Evolutionary conservation across 768 basidiomycete genomes (phyloP), one percentile per base, ranked within the genome.

Genomic region (Calocybe gangraenosa): DNA sequence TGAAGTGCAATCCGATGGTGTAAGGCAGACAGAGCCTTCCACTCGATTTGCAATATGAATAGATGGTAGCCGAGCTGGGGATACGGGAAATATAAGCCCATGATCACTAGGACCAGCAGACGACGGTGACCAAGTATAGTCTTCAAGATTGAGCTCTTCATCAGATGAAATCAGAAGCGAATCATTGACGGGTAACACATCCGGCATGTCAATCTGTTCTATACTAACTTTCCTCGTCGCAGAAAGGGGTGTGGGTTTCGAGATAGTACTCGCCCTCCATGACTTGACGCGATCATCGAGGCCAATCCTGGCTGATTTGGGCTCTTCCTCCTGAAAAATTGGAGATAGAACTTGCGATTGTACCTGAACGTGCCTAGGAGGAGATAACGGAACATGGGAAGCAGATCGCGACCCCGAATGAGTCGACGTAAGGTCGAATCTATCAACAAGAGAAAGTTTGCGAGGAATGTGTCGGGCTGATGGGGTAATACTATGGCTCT

Each of bases 101-200:
- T 63, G 61, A 39, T 72, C 73, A 23, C 64, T 65, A 17, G 86
- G 87, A n/a, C 87, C 86, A 2, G 63, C 61, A 6, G 86, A 87
- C 7, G 83, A 81, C 19, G 78, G 69, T 7, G 84, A 85, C 81
- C 84, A 89, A 7, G 71, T 57, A 55, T 75, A 89, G 51, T 87
- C 85, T 34, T 79, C 79, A 21, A 83, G 61, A 50, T 82, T 73
- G 42, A 84, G 63, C 47, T 73, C 74, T 10, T 70, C 65, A 18
- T 65, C 64, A n/a, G 57, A 58, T 43, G 34, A 40, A 9, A 55
- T 50, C 31, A 59, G 51, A n/a, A 58, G 56, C 9, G 59, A 55
- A 31, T 59, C 64, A n/a, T 65, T 59, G 38, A 70, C 57, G 7
- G 59, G 49, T 28, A 74, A 49, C 14, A 64, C 60, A 49, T 75